Evolutionary conservation across 305 asterid genomes (phyloP).

Genomic region (Fraxinus ornus): DNA sequence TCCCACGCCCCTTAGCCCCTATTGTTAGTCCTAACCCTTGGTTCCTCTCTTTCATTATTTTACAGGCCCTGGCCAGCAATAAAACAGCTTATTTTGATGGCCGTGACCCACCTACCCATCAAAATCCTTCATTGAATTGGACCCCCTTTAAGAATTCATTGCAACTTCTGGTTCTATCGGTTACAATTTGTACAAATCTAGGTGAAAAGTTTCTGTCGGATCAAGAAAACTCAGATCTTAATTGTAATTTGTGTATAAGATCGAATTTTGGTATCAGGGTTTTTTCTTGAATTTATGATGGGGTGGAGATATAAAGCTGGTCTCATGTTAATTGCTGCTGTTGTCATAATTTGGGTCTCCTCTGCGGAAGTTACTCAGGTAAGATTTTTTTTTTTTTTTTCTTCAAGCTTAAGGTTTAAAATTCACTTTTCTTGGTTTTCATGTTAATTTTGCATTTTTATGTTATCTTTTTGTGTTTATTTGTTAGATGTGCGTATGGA

Average conservation of each 20-base stretch:
- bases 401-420: background rate
- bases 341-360: conserved; percentile 94
- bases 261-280: conserved; percentile 40
- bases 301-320: conserved; percentile 93
- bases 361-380: conserved; percentile 99
- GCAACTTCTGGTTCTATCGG: conserved; percentile 30
- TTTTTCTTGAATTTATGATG: conserved; percentile 48
- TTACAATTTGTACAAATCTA: conserved; percentile 17
- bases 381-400: background rate
- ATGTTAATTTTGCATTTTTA: background rate
- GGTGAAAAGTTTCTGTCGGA: conserved; percentile 22
- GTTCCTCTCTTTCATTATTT: conserved; percentile 15
- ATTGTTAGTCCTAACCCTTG: conserved; percentile 11
- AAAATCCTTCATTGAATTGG: conserved; percentile 15
- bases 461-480: background rate
- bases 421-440: background rate
- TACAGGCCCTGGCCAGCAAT: conserved; percentile 11
- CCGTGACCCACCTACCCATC: conserved; percentile 26
- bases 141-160: conserved; percentile 11
- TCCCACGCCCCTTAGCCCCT: conserved; percentile 3
- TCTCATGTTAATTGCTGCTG: conserved; percentile 74
- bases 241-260: conserved; percentile 21
- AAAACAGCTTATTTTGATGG: conserved; percentile 20
- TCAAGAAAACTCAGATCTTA: conserved; percentile 42
- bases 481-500: conserved; percentile 1